phyloP scores from a whole-genome alignment of 805 yeast species.

The Wickerhamiella spandovensis region DNA sequence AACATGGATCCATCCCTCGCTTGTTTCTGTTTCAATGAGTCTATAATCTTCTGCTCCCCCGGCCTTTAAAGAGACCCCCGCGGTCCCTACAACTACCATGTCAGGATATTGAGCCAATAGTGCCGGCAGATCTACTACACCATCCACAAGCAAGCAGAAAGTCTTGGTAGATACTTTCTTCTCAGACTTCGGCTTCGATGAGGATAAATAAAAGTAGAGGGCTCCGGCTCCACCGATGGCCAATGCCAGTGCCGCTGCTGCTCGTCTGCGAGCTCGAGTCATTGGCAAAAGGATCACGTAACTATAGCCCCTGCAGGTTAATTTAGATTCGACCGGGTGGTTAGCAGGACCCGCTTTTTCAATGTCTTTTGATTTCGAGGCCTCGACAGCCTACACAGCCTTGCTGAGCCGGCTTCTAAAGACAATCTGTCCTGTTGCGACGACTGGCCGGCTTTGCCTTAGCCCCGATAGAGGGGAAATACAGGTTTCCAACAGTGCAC shows the following conservation, averaged over 20 bases:
- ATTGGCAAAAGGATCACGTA: background rate
- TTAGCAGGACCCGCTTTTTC: too few species aligned
- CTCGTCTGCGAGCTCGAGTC: background rate
- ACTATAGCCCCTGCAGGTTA: too few species aligned
- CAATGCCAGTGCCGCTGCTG: background rate
- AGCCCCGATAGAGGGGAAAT: constrained; percentile 7
- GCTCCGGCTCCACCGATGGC: background rate
- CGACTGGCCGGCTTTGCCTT: constrained; percentile 6
- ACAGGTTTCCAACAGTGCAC: constrained; percentile 10
- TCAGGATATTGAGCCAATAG: background rate
- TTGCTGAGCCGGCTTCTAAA: constrained; percentile 9
- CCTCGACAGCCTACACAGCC: constrained; percentile 12
- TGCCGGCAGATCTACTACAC: background rate
- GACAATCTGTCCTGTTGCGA: constrained; percentile 5
- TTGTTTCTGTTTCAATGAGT: constrained; percentile 35
- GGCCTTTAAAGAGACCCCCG: constrained; percentile 14
- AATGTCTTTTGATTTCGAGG: constrained; percentile 3
- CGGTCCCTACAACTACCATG: constrained; percentile 8
- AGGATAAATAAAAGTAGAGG: background rate
- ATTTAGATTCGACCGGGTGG: too few species aligned
- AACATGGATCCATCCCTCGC: constrained; percentile 40
- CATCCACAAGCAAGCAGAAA: background rate
- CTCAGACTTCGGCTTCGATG: background rate
- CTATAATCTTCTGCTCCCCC: constrained; percentile 18
- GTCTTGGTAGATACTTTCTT: background rate